These are phyloP conservation scores for Exobasidium rhododendri DNA, from an alignment of 1,284 basidiomycete genomes.

Conservation along the genomic window DNA sequence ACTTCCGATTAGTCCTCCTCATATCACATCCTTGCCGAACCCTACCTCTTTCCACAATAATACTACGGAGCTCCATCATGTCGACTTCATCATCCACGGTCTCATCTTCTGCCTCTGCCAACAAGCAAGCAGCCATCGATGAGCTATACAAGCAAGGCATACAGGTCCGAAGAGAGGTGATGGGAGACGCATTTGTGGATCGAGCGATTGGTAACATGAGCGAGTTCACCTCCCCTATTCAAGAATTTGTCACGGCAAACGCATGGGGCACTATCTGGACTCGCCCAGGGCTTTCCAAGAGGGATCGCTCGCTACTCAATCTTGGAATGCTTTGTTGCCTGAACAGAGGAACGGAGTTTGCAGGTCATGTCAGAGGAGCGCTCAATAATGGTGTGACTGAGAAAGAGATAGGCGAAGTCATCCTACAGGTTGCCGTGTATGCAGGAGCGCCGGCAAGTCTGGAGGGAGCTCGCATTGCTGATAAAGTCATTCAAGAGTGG, in stretches of 20 bases:
- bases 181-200: slow-evolving; percentile 3
- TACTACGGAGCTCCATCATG: too few relatives aligned
- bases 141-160: background rate
- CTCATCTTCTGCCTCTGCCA: background rate
- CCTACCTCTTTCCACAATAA: too few relatives aligned
- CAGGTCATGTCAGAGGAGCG: slow-evolving; percentile 26
- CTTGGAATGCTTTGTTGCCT: slow-evolving; percentile 20
- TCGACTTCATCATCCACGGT: background rate
- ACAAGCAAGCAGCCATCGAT: slow-evolving; percentile 3
- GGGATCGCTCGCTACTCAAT: background rate
- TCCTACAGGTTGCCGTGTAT: slow-evolving; percentile 28
- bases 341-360: slow-evolving; percentile 24
- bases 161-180: background rate
- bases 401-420: slow-evolving; percentile 24
- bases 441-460: slow-evolving; percentile 30
- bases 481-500: slow-evolving; percentile 32
- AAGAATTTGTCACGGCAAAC: slow-evolving; percentile 1
- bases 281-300: background rate
- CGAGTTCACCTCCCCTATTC: background rate
- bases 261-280: background rate
- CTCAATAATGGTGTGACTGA: slow-evolving; percentile 32
- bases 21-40: too few relatives aligned
- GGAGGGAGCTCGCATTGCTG: slow-evolving; percentile 27
- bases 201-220: background rate
- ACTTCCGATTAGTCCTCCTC: too few relatives aligned